Conservation (phyloP, 345 rosid species). For the Brassica carinata region DNA sequence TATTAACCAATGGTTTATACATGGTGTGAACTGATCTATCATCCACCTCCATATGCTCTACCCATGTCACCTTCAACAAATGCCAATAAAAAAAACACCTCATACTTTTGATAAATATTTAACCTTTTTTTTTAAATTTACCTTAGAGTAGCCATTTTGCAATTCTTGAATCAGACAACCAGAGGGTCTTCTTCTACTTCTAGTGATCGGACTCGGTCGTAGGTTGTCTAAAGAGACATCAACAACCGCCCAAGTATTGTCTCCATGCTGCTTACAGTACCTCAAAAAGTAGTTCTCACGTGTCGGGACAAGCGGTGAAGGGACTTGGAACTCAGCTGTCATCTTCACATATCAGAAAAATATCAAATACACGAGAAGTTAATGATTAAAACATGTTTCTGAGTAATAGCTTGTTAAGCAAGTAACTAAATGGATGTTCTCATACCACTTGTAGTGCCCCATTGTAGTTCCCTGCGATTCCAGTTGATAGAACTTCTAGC, state of each 20-base stretch:
- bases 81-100: neutral
- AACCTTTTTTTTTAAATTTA: constrained; percentile 4
- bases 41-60: constrained; percentile 86
- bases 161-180: constrained; percentile 92
- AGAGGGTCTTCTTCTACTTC: constrained; percentile 82
- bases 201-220: constrained; percentile 48
- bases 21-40: constrained; percentile 70
- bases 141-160: constrained; percentile 98
- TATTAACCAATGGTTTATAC: constrained; percentile 60
- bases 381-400: neutral
- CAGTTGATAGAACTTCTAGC: constrained; percentile 87
- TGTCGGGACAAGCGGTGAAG: constrained; percentile 83
- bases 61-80: constrained; percentile 69
- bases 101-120: neutral
- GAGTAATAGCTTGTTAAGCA: constrained; percentile 17
- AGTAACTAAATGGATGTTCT: neutral
- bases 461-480: constrained; percentile 95
- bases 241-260: constrained; percentile 90
- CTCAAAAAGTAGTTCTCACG: constrained; percentile 81
- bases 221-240: constrained; percentile 87
- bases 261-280: constrained; percentile 80
- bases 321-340: constrained; percentile 94
- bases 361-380: neutral
- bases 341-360: constrained; percentile 48
- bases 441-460: constrained; percentile 98